These are phyloP conservation scores for Cutaneotrichosporon spelunceum DNA, from an alignment of 1,284 basidiomycete genomes.

Conservation along the genomic window DNA sequence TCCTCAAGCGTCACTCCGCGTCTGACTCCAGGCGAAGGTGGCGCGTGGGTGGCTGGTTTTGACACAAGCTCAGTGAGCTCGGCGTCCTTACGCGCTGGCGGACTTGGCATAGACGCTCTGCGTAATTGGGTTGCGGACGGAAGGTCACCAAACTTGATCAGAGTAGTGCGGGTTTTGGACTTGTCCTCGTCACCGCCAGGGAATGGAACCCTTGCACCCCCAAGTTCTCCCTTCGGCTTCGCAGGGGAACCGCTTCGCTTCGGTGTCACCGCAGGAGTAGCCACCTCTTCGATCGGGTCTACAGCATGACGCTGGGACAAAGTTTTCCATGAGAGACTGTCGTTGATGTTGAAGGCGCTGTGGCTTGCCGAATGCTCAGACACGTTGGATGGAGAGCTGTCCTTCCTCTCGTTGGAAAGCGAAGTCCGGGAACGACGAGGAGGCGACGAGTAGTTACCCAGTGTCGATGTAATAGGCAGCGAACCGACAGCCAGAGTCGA, in stretches of 20 bases:
- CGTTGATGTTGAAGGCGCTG: constrained; percentile 6
- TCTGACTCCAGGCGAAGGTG: background rate
- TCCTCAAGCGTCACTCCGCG: background rate
- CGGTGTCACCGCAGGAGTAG: background rate
- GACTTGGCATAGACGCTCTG: background rate
- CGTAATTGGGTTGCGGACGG: background rate
- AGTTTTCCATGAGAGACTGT: constrained; percentile 6
- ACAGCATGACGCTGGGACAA: constrained; percentile 4
- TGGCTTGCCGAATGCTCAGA: constrained; percentile 10
- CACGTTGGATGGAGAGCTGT: background rate
- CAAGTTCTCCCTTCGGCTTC: background rate
- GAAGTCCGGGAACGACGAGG: constrained; percentile 12
- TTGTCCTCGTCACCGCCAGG: background rate
- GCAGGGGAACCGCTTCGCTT: background rate
- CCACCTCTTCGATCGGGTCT: constrained; percentile 1
- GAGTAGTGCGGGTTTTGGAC: background rate
- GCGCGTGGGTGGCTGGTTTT: background rate
- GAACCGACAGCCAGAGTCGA: constrained; percentile 14
- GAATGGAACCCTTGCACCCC: background rate
- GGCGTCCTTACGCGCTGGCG: background rate
- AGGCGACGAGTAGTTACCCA: constrained; percentile 11
- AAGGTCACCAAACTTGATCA: constrained; percentile 2
- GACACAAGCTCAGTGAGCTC: background rate
- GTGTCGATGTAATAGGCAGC: constrained; percentile 14
- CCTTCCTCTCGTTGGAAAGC: background rate